phyloP scores from a whole-genome alignment of 2,329 filamentous ascomycete genomes.

The Diplodia mutila region DNA sequence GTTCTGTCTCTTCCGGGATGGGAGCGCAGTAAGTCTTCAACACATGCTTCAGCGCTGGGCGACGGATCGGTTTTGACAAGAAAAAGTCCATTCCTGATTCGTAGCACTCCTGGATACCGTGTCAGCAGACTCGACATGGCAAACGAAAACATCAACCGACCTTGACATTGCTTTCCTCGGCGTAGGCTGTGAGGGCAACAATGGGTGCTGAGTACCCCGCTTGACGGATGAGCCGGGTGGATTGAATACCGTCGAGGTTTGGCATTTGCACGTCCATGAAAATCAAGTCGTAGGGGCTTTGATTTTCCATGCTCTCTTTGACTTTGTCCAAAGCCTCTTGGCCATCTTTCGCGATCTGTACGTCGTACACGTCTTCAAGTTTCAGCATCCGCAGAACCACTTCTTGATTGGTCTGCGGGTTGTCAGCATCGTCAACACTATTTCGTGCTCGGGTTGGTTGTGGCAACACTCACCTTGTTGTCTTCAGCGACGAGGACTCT shows the following conservation, averaged over 20 bases:
- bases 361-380: slow-evolving; percentile 80
- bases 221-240: slow-evolving; percentile 79
- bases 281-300: slow-evolving; percentile 78
- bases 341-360: slow-evolving; percentile 74
- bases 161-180: slow-evolving; percentile 85
- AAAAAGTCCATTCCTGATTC: slow-evolving; percentile 94
- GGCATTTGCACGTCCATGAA: slow-evolving; percentile 99
- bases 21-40: slow-evolving; percentile 79
- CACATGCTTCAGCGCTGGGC: slow-evolving; percentile 85
- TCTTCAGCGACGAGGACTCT: slow-evolving; percentile 86
- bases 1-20: slow-evolving; percentile 68
- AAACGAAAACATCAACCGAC: slow-evolving; percentile 56
- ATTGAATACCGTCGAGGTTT: slow-evolving; percentile 86
- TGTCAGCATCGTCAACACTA: not conserved
- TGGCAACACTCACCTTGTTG: slow-evolving; percentile 56
- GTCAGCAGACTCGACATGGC: slow-evolving; percentile 25
- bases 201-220: slow-evolving; percentile 89
- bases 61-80: slow-evolving; percentile 72
- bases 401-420: slow-evolving; percentile 42
- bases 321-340: slow-evolving; percentile 88
- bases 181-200: slow-evolving; percentile 86
- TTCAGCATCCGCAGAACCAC: slow-evolving; percentile 67
- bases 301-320: slow-evolving; percentile 76
- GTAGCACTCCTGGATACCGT: slow-evolving; percentile 57
- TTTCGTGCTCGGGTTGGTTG: not conserved